Conservation (phyloP, 352 stramenopile species). For the Phytophthora niederhauseri region DNA sequence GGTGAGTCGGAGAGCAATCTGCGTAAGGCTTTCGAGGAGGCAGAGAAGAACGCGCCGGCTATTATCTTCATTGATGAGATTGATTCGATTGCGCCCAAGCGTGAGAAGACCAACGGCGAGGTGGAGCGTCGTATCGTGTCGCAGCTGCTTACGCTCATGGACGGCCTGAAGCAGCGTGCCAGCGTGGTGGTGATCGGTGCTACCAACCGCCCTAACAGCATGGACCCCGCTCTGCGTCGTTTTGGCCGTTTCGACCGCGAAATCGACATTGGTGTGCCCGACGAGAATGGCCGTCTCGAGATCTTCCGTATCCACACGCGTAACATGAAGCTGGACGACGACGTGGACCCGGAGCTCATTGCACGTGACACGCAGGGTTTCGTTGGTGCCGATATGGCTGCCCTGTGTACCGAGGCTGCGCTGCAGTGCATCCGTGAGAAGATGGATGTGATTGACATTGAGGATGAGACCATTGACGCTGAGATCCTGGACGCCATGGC, state of each 20-base stretch:
- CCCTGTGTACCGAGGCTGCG: conserved; percentile 98
- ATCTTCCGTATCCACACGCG: conserved; percentile 99
- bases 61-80: conserved; percentile 99
- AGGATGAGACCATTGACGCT: conserved; percentile 99
- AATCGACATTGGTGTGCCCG: conserved; percentile 99
- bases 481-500: conserved; percentile 99
- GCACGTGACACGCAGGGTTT: conserved; percentile 99
- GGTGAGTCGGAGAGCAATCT: conserved; percentile 94
- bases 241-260: conserved; percentile 99
- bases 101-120: conserved; percentile 99
- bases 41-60: conserved; percentile 99
- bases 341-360: conserved; percentile 98
- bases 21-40: conserved; percentile 98
- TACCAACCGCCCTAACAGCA: conserved; percentile 99
- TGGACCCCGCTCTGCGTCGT: conserved; percentile 98
- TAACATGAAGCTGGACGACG: conserved; percentile 99
- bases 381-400: conserved; percentile 99
- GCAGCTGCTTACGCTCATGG: conserved; percentile 99
- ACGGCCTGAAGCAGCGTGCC: conserved; percentile 94
- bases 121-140: conserved; percentile 99
- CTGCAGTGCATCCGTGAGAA: conserved; percentile 99
- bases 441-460: conserved; percentile 99
- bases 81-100: conserved; percentile 98
- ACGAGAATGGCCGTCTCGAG: conserved; percentile 98
- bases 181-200: conserved; percentile 99